Conservation (phyloP, 177 flowering plant genomes). For the Vitis hybrid region DNA sequence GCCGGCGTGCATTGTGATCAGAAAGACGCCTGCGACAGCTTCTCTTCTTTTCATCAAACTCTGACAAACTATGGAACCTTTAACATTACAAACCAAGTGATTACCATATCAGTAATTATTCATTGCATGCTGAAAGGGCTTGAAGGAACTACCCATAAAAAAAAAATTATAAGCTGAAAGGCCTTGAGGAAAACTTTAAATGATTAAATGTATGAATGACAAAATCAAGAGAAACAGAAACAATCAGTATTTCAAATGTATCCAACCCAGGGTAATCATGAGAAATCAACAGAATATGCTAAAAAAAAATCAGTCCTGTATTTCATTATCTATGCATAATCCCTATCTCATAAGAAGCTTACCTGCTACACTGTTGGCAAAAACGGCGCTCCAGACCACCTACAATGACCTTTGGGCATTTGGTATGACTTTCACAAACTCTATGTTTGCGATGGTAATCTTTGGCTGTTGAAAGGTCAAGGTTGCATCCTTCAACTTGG, state of each 20-base stretch:
- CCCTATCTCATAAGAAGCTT: neutral
- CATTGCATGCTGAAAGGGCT: neutral
- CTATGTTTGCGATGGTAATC: slow-evolving; percentile 86
- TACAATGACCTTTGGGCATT: slow-evolving; percentile 66
- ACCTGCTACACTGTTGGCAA: slow-evolving; percentile 99
- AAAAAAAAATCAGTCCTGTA: neutral
- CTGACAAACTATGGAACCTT: slow-evolving; percentile 82
- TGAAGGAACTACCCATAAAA: neutral
- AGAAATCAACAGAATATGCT: neutral
- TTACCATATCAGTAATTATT: neutral
- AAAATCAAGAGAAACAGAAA: neutral
- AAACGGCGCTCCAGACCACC: slow-evolving; percentile 76
- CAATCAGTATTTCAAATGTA: neutral
- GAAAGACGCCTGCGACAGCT: slow-evolving; percentile 90
- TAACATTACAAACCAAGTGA: slow-evolving; percentile 15
- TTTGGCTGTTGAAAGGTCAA: slow-evolving; percentile 77
- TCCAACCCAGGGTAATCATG: neutral
- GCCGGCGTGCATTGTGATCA: slow-evolving; percentile 93
- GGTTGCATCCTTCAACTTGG: slow-evolving; percentile 87
- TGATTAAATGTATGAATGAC: neutral
- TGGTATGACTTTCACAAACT: slow-evolving; percentile 84
- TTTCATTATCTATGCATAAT: neutral
- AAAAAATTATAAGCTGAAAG: neutral
- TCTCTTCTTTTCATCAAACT: slow-evolving; percentile 84
- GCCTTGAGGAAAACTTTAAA: no score